phyloP scores from a whole-genome alignment of 495 filamentous ascomycete species.

The Clavariopsis aquatica region DNA sequence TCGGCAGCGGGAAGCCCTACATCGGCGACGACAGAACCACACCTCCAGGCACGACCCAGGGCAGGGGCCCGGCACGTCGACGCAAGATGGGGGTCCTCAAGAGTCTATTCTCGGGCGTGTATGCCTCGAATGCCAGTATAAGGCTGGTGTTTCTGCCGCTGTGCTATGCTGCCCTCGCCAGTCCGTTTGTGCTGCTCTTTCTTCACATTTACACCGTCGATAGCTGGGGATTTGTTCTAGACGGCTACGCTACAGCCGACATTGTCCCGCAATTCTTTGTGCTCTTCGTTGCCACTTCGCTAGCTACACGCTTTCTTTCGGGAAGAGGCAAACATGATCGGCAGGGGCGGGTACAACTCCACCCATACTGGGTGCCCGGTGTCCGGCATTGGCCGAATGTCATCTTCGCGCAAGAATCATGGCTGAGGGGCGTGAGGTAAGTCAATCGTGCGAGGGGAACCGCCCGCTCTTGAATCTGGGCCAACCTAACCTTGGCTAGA shows the following conservation, averaged over 20 bases:
- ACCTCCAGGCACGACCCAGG: no score
- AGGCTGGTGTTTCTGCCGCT: conserved; percentile 31
- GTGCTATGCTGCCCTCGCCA: conserved; percentile 25
- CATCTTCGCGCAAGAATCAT: conserved; percentile 49
- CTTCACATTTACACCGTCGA: conserved; percentile 12
- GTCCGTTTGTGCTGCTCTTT: conserved; percentile 30
- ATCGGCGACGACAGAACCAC: not conserved
- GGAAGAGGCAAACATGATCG: conserved; percentile 12
- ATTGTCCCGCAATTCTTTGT: conserved; percentile 25
- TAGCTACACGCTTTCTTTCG: conserved; percentile 37
- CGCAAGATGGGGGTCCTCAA: conserved; percentile 21
- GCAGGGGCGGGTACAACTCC: conserved; percentile 44
- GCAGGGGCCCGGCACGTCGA: no score
- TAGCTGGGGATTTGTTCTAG: conserved; percentile 2
- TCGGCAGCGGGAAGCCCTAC: not conserved
- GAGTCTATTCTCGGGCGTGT: conserved; percentile 28
- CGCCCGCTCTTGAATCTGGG: not conserved
- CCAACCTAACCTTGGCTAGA: conserved; percentile 31
- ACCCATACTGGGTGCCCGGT: conserved; percentile 63
- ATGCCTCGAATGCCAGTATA: conserved; percentile 30
- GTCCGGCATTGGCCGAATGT: conserved; percentile 57
- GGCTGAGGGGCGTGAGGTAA: conserved; percentile 50
- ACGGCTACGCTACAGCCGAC: conserved; percentile 14
- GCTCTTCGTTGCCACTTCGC: conserved; percentile 18
- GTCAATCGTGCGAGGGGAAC: conserved; percentile 20